Conservation (phyloP, 225 moss, liverwort and hornwort genomes). For the Sphagnum contortum region DNA sequence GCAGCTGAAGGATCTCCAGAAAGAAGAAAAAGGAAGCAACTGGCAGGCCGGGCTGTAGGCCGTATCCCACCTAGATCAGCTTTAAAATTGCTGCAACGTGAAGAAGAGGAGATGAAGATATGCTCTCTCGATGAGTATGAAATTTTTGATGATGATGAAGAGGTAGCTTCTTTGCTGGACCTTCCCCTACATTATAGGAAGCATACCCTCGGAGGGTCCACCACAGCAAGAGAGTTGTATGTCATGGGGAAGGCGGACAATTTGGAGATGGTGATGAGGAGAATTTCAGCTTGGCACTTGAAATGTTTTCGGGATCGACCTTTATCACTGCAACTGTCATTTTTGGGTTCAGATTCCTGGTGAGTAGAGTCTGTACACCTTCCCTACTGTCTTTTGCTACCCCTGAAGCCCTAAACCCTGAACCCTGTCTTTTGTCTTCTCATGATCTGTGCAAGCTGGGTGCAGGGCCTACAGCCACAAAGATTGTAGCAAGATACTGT, state of each 20-base stretch:
- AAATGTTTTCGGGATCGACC: slow-evolving; percentile 6
- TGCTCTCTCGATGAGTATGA: slow-evolving; percentile 23
- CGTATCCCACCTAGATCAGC: slow-evolving; percentile 8
- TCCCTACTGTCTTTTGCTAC: too few species aligned
- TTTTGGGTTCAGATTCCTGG: too few species aligned
- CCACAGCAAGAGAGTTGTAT: slow-evolving; percentile 4
- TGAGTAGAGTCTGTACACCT: too few species aligned
- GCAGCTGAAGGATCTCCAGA: neutral
- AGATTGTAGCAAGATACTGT: too few species aligned
- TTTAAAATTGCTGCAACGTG: slow-evolving; percentile 6
- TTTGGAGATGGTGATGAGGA: slow-evolving; percentile 7
- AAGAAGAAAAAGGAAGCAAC: slow-evolving; percentile 2
- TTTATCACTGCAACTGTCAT: neutral
- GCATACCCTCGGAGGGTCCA: slow-evolving; percentile 3
- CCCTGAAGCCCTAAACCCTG: too few species aligned
- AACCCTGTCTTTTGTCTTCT: too few species aligned
- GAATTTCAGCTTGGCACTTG: slow-evolving; percentile 27
- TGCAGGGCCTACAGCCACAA: too few species aligned
- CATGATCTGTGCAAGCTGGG: too few species aligned
- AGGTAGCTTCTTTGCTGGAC: slow-evolving; percentile 17
- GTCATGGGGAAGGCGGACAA: slow-evolving; percentile 17
- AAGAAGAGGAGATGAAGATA: slow-evolving; percentile 19
- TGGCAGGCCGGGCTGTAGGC: slow-evolving; percentile 15
- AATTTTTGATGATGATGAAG: slow-evolving; percentile 12
- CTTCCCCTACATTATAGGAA: slow-evolving; percentile 25